Percentiles rank a stretch among this genome's conserved stretches.
phyloP scores from a whole-genome alignment of 805 yeast species.

The Yarrowia sp. region DNA sequence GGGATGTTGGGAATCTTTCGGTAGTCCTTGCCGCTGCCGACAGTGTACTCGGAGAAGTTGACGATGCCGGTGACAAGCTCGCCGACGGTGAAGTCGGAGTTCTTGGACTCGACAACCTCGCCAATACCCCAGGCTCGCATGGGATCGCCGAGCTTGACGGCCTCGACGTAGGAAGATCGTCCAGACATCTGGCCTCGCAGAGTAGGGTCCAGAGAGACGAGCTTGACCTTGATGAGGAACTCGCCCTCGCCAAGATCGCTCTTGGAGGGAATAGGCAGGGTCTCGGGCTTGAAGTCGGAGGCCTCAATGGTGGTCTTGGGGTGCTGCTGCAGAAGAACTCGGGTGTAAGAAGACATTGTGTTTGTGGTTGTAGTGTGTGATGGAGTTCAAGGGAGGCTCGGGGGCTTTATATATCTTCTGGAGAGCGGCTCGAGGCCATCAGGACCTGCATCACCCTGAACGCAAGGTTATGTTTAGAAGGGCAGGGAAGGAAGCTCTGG shows the following conservation, averaged over 20 bases:
- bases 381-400: neutral
- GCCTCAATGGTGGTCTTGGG: conserved; percentile 11
- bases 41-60: conserved; percentile 19
- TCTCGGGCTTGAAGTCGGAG: conserved; percentile 13
- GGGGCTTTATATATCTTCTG: neutral
- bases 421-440: neutral
- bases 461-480: neutral
- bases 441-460: neutral
- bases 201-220: conserved; percentile 27
- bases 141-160: conserved; percentile 17
- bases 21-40: neutral
- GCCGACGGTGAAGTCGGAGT: conserved; percentile 6
- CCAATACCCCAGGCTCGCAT: conserved; percentile 28
- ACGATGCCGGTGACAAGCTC: conserved; percentile 9
- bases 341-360: conserved; percentile 15
- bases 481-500: neutral
- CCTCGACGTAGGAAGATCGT: conserved; percentile 7
- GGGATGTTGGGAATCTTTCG: conserved; percentile 24
- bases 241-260: conserved; percentile 12
- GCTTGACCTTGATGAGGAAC: conserved; percentile 19
- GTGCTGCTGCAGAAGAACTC: conserved; percentile 6
- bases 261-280: conserved; percentile 14
- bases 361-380: neutral
- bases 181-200: conserved; percentile 29
- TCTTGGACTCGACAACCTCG: conserved; percentile 27